phyloP scores from a whole-genome alignment of 177 flowering plant genomes.

The Vitis hybrid region DNA sequence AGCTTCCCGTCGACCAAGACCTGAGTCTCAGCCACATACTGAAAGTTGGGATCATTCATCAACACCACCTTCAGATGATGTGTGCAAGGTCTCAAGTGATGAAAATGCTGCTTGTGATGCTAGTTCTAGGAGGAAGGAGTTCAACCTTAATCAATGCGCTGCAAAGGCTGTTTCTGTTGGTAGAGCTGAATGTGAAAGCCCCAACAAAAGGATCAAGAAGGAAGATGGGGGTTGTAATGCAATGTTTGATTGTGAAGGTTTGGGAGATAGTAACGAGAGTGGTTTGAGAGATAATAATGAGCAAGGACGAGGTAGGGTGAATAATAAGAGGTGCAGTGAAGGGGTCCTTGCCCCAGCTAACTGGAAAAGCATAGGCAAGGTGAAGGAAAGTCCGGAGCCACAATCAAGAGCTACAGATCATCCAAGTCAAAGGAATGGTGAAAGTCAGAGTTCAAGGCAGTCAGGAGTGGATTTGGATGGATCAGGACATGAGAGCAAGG shows the following conservation, averaged over 20 bases:
- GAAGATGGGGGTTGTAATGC: conserved; percentile 35
- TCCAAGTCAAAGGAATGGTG: conserved; percentile 24
- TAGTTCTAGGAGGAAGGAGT: conserved; percentile 51
- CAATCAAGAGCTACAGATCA: conserved; percentile 19
- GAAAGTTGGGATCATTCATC: conserved; percentile 40
- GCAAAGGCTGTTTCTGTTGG: conserved; percentile 28
- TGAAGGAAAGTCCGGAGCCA: conserved; percentile 25
- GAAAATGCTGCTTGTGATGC: conserved; percentile 45
- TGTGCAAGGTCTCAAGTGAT: conserved; percentile 61
- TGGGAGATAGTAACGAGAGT: no score
- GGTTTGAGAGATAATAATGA: conserved; percentile 22
- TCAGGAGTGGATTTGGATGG: conserved; percentile 23
- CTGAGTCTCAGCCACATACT: conserved; percentile 40
- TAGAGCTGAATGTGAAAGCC: conserved; percentile 32
- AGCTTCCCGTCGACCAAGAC: conserved; percentile 57
- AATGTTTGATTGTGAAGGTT: background rate
- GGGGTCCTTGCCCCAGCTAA: conserved; percentile 64
- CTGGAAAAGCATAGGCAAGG: conserved; percentile 38
- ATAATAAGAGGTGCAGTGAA: conserved; percentile 46
- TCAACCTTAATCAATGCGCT: conserved; percentile 53
- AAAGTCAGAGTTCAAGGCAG: conserved; percentile 20
- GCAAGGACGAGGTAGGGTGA: conserved; percentile 32
- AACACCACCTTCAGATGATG: conserved; percentile 59
- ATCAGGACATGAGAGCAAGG: conserved; percentile 42
- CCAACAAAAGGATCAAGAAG: conserved; percentile 29